These are phyloP conservation scores for Chenopodium suecicum DNA, from an alignment of 148 eudicot genomes.

Conservation along the genomic window DNA sequence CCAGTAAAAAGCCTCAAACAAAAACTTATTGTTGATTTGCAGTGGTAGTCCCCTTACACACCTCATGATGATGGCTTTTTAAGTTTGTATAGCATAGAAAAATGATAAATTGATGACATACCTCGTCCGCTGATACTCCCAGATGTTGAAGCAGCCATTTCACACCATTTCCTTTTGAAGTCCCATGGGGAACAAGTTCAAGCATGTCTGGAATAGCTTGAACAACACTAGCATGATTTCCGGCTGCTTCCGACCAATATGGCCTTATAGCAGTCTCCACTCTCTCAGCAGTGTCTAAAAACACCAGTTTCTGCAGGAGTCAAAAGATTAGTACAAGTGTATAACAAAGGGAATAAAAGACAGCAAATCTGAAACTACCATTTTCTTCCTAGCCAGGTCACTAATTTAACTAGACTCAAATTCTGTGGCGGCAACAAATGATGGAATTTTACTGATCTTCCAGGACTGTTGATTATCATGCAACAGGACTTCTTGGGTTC, in stretches of 20 bases:
- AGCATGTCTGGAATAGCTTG: constrained; percentile 87
- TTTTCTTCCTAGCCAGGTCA: not conserved
- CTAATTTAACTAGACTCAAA: not conserved
- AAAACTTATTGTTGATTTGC: not conserved
- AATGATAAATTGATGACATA: constrained; percentile 17
- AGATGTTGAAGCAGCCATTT: constrained; percentile 76
- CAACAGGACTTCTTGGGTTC: not conserved
- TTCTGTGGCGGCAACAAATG: not conserved
- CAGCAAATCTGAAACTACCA: not conserved
- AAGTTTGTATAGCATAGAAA: not conserved
- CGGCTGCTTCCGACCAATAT: constrained; percentile 79
- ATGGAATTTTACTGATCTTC: not conserved
- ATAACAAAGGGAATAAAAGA: not conserved
- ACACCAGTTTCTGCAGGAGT: constrained; percentile 71
- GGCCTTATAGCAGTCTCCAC: constrained; percentile 69
- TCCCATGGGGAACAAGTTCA: constrained; percentile 84
- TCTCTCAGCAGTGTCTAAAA: constrained; percentile 78
- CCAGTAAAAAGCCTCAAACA: not conserved
- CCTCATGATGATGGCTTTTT: not conserved
- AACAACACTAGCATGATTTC: constrained; percentile 74
- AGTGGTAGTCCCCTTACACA: not conserved
- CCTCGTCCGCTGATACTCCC: constrained; percentile 67
- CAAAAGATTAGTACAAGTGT: not conserved
- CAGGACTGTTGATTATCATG: not conserved
- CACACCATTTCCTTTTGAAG: constrained; percentile 88